phyloP scores from a whole-genome alignment of 768 basidiomycete species.

The Termitomyces sp. region DNA sequence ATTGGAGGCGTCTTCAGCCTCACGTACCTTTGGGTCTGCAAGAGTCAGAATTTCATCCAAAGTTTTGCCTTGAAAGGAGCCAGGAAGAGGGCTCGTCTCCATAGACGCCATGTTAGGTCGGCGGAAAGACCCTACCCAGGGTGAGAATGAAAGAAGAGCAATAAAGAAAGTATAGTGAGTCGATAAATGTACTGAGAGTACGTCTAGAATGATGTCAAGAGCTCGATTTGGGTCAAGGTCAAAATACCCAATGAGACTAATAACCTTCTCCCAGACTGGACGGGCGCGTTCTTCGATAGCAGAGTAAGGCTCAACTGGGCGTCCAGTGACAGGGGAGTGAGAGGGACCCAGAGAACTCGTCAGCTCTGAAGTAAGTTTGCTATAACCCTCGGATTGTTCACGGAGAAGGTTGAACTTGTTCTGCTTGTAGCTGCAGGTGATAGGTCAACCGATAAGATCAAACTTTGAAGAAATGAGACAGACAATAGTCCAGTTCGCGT shows the following conservation, averaged over 20 bases:
- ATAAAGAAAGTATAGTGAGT: conserved; percentile 90
- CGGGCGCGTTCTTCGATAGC: conserved; percentile 62
- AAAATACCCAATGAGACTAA: conserved; percentile 92
- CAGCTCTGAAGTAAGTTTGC: conserved; percentile 85
- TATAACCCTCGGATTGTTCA: conserved; percentile 97
- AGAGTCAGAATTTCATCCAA: conserved; percentile 65
- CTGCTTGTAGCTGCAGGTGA: conserved; percentile 81
- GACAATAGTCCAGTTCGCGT: conserved; percentile 81
- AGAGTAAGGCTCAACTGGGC: conserved; percentile 55
- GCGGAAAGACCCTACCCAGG: conserved; percentile 68
- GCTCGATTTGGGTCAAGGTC: conserved; percentile 95
- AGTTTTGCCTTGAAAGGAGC: conserved; percentile 51
- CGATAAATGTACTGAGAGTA: conserved; percentile 77
- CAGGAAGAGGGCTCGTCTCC: conserved; percentile 34
- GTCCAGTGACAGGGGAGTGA: conserved; percentile 65
- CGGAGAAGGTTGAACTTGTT: conserved; percentile 97
- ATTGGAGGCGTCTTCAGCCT: conserved; percentile 16
- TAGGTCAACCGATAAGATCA: conserved; percentile 4
- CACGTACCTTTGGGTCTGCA: conserved; percentile 39
- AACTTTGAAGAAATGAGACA: conserved; percentile 28
- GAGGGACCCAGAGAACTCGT: conserved; percentile 72
- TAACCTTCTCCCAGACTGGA: conserved; percentile 78
- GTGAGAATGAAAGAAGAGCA: conserved; percentile 79
- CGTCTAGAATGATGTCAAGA: conserved; percentile 90
- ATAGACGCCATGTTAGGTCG: conserved; percentile 32